phyloP scores from a whole-genome alignment of 441 rosid species.

The Corymbia citriodora region DNA sequence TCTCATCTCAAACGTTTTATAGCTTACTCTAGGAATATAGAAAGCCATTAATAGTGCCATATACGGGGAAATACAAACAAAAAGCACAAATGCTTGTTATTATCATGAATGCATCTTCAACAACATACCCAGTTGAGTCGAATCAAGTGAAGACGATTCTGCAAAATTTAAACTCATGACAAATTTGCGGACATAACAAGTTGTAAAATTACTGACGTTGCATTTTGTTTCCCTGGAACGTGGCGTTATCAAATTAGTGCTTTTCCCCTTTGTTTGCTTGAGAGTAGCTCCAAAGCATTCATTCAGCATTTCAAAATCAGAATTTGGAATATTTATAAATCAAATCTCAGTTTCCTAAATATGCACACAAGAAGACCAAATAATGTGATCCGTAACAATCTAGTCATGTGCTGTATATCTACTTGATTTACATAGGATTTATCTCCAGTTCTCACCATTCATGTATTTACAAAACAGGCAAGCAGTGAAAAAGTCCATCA shows the following conservation, averaged over 20 bases:
- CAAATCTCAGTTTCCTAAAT: neutral
- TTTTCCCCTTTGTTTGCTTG: neutral
- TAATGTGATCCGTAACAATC: neutral
- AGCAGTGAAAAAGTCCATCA: neutral
- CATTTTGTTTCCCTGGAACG: neutral
- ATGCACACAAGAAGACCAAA: neutral
- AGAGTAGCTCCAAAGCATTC: neutral
- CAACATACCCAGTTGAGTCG: neutral
- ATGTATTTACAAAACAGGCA: neutral
- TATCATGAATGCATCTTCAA: neutral
- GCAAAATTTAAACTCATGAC: neutral
- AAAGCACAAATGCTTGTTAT: neutral
- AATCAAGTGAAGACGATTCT: neutral
- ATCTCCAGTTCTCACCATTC: neutral
- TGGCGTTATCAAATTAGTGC: neutral
- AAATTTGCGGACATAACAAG: neutral
- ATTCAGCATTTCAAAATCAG: neutral
- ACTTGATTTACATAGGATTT: neutral
- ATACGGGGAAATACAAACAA: neutral
- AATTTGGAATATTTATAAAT: neutral
- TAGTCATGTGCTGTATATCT: neutral
- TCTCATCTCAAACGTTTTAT: neutral
- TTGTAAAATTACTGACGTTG: neutral
- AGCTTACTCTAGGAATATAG: neutral
- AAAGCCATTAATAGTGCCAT: neutral